Evolutionary conservation across 1,284 basidiomycete species (phyloP), one percentile per base, ranked within the genome.

Genomic region (Trichosporon sp.): DNA sequence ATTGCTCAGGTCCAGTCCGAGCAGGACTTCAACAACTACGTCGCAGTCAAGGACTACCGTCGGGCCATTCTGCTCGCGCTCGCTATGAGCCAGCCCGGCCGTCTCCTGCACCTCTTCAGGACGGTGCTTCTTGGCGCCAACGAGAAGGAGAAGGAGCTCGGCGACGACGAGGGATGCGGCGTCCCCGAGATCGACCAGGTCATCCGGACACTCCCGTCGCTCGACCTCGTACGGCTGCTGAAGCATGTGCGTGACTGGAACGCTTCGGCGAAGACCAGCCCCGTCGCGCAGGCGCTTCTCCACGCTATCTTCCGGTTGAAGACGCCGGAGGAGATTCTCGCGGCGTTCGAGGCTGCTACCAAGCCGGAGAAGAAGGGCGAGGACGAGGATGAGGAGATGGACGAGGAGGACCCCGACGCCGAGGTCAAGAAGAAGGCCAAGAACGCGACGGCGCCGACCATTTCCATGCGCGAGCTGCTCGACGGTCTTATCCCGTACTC

Each of bases 161-260:
- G 23, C 46, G 58, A 49, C 40, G 58, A 67, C 40, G 46, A 58
- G 14, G 58, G 57, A 23, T 19, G 25, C 44, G 58, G 44, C 34
- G 36, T 63, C 7, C 49, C 60, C 10, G 85, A 87, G 29, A 87
- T 95, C n/a, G 92, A 95, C 78, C 83, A 87, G 66, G 89, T 97
- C 49, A 83, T 99, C 65, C 84, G 85, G 62, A 87, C 86, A 0
- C 85, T 99, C 5, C 80, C 85, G 0, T 82, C 85, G 1, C 74
- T 86, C 10, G 92, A 95, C 71, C 86, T 99, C 21, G 87, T 88
- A 8, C 88, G 88, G 63, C 84, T 99, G 14, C 82, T 98, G 58
- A 84, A 85, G 46, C 95, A 92, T 78, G 85, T 94, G 34, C 85
- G 91, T 52, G 89, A 91, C 72, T 99, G 95, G 95, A 99, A 98